Evolutionary conservation across 352 stramenopile genomes (phyloP), one percentile per base, ranked within the genome.

Genomic region (Blastocystis hominis): DNA sequence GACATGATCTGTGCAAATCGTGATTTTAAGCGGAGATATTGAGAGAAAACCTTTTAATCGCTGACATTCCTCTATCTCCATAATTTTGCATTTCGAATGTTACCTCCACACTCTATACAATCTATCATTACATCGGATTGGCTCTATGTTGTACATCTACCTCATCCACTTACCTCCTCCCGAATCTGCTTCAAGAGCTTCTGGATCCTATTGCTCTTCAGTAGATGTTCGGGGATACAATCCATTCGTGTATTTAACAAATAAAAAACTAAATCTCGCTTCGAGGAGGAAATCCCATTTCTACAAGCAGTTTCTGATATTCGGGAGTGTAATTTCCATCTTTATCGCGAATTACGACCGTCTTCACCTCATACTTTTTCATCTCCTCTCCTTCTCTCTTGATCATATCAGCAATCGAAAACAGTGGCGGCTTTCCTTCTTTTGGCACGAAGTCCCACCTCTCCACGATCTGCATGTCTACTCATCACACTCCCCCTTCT

Each of bases 341-440:
- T 24, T 55, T 55, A 61, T 87, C 77, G 6, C 77, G 77, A 75
- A 87, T 87, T 34, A 50, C 69, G 3, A 87, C 50, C n/a, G 10
- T 61, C n/a, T 59, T 24, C n/a, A 55, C 47, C 3, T 40, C n/a
- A 56, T 87, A 87, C n/a, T n/a, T n/a, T n/a, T n/a, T n/a, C n/a
- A n/a, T n/a, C 3, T 76, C 66, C 38, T 75, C n/a, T 17, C 66
- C 24, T 15, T 75, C 47, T 40, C 47, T 56, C 56, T 72, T 78
- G 5, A 55, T 44, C 30, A 90, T 47, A 2, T 84, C 81, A 24
- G 63, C 89, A 53, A 90, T 86, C 50, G 54, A 53, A 40, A 90
- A 89, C 53, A 90, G 79, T 24, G 88, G 30, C 24, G 56, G 75
- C 61, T 90, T 90, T 10, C 89, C 89, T 17, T 76, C 87, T n/a